Conservation (phyloP, 176 grass and related monocot species). For the Hsuehochloa calcarea region DNA sequence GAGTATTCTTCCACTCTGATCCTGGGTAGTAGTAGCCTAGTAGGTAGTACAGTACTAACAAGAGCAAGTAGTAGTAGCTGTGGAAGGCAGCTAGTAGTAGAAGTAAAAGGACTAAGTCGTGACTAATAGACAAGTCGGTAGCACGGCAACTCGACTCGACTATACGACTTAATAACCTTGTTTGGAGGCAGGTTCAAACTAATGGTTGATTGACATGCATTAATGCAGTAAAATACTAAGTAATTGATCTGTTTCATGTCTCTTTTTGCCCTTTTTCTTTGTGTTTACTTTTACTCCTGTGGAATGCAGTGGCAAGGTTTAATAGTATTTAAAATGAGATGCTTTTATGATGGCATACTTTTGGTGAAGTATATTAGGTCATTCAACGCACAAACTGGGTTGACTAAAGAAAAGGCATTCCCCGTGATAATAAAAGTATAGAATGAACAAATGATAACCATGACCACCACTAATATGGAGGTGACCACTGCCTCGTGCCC, state of each 20-base stretch:
- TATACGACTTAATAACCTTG: too few species aligned
- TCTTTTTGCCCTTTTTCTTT: neutral
- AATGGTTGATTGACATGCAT: neutral
- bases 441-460: neutral
- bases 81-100: too few species aligned
- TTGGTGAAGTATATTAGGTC: constrained; percentile 6
- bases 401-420: neutral
- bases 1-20: too few species aligned
- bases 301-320: neutral
- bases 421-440: neutral
- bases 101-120: too few species aligned
- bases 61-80: too few species aligned
- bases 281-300: neutral
- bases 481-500: neutral
- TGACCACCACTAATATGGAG: neutral
- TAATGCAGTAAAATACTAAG: neutral
- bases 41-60: too few species aligned
- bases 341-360: constrained; percentile 8
- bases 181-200: neutral
- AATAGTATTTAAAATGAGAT: neutral
- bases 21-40: too few species aligned
- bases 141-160: too few species aligned
- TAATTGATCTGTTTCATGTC: neutral
- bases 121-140: too few species aligned
- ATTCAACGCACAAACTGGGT: neutral